Evolutionary conservation across 164 flowering plant genomes (phyloP).

Genomic region (Vitis cinerea): DNA sequence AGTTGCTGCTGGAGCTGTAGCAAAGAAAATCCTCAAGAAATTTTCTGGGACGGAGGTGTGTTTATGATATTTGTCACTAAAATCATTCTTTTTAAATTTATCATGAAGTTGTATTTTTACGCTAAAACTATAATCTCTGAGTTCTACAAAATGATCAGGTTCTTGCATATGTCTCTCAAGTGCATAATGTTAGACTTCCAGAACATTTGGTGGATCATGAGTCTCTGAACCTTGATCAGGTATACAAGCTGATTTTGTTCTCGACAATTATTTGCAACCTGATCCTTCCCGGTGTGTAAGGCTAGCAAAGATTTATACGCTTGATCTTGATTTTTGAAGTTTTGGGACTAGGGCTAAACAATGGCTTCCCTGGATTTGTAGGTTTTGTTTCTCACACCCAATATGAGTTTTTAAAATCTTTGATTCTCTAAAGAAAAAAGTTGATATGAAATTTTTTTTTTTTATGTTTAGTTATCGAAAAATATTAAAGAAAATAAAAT

Average conservation of each 20-base stretch:
- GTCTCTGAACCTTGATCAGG: constrained; percentile 76
- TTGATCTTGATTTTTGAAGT: too few relatives aligned
- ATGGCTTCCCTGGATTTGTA: too few relatives aligned
- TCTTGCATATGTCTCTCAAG: constrained; percentile 96
- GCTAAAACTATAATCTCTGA: constrained; percentile 14
- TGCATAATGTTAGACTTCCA: constrained; percentile 82
- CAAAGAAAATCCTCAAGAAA: constrained; percentile 76
- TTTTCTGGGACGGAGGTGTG: constrained; percentile 84
- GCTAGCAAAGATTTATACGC: too few relatives aligned
- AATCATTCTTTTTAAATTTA: constrained; percentile 9
- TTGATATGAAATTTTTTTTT: accelerated
- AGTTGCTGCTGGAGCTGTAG: constrained; percentile 95
- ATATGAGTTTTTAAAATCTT: too few relatives aligned
- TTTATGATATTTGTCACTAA: too few relatives aligned
- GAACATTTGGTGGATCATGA: constrained; percentile 72
- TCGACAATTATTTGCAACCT: background rate
- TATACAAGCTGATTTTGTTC: constrained; percentile 14
- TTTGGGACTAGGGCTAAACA: too few relatives aligned
- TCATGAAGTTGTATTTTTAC: constrained; percentile 2
- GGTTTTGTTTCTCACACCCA: too few relatives aligned
- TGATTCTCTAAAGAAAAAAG: too few relatives aligned
- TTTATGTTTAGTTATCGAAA: too few relatives aligned
- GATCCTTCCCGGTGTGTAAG: too few relatives aligned
- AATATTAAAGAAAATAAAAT: too few relatives aligned
- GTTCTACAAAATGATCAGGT: constrained; percentile 37